Percentiles rank a stretch among this genome's conserved stretches.
Evolutionary conservation across 441 rosid genomes (phyloP).

Genomic region (Populus hybrid): DNA sequence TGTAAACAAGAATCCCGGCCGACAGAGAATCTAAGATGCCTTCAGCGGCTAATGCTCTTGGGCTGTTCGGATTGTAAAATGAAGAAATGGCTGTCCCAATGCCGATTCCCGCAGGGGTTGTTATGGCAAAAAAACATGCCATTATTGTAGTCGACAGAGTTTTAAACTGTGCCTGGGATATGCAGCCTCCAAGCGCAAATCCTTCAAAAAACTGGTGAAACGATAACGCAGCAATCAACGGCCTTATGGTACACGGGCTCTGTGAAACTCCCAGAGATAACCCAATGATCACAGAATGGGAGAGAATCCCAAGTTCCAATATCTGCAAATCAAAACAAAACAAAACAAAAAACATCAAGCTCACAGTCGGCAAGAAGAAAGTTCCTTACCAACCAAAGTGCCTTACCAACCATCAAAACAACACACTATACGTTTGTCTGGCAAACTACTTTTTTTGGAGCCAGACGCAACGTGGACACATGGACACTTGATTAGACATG

Average conservation of each 20-base stretch:
- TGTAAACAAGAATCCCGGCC: conserved; percentile 85
- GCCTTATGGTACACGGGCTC: conserved; percentile 86
- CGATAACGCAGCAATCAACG: conserved; percentile 78
- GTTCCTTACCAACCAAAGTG: not conserved
- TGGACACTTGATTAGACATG: not conserved
- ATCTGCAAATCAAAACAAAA: conserved; percentile 30
- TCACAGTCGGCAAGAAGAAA: not conserved
- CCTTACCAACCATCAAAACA: not conserved
- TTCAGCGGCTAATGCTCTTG: conserved; percentile 55
- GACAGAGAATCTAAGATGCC: not conserved
- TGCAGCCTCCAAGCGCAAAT: conserved; percentile 92
- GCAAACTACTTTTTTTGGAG: too few relatives aligned
- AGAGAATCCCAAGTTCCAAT: conserved; percentile 70
- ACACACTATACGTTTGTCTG: not conserved
- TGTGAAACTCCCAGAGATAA: conserved; percentile 85
- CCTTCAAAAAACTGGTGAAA: conserved; percentile 97
- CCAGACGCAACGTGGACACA: too few relatives aligned
- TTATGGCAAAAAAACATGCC: conserved; percentile 81
- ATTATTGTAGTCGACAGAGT: conserved; percentile 46
- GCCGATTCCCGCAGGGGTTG: conserved; percentile 74
- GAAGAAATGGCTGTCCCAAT: conserved; percentile 55
- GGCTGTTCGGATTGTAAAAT: conserved; percentile 37
- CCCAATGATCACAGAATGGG: conserved; percentile 80
- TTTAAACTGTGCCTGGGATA: conserved; percentile 77
- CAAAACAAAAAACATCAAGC: not conserved